These are phyloP conservation scores for Rhizoclosmatium globosum DNA, from an alignment of 192 early-diverging fungal species.

Conservation along the genomic window DNA sequence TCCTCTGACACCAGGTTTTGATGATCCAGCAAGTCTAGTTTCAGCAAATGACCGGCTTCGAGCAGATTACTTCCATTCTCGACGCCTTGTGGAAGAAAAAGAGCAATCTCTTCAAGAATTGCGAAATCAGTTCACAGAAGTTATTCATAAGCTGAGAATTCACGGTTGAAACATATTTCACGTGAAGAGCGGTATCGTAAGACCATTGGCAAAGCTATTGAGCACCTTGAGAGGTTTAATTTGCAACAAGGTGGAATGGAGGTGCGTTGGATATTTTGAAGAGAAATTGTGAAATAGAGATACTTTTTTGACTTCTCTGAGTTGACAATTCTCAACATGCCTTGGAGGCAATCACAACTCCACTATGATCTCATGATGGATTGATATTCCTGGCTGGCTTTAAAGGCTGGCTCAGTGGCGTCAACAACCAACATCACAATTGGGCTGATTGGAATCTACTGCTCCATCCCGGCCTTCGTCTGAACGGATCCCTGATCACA, in stretches of 20 bases:
- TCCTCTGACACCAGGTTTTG: background rate
- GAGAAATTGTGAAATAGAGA: background rate
- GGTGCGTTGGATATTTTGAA: slow-evolving; percentile 21
- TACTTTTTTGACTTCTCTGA: no score
- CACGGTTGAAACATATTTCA: slow-evolving; percentile 16
- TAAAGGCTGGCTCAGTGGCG: no score
- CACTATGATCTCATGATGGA: no score
- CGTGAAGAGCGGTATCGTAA: slow-evolving; percentile 31
- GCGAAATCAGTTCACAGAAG: slow-evolving; percentile 29
- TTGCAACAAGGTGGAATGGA: slow-evolving; percentile 18
- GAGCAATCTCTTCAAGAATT: slow-evolving; percentile 7
- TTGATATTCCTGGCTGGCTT: no score
- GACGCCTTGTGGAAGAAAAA: slow-evolving; percentile 25
- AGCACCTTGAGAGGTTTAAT: slow-evolving; percentile 31
- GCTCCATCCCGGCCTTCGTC: background rate
- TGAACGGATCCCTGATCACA: slow-evolving; percentile 17
- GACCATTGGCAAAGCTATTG: slow-evolving; percentile 31
- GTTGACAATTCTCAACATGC: no score
- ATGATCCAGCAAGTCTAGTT: slow-evolving; percentile 13
- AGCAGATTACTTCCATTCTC: slow-evolving; percentile 13
- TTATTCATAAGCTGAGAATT: slow-evolving; percentile 12
- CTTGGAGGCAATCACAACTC: no score
- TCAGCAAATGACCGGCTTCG: slow-evolving; percentile 26
- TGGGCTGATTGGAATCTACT: slow-evolving; percentile 8
- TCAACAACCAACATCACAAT: slow-evolving; percentile 2